A percentile compares a stretch with the other conserved stretches of the same genome.
phyloP scores from a whole-genome alignment of 768 basidiomycete species.

The Lactifluus hygrophoroides region DNA sequence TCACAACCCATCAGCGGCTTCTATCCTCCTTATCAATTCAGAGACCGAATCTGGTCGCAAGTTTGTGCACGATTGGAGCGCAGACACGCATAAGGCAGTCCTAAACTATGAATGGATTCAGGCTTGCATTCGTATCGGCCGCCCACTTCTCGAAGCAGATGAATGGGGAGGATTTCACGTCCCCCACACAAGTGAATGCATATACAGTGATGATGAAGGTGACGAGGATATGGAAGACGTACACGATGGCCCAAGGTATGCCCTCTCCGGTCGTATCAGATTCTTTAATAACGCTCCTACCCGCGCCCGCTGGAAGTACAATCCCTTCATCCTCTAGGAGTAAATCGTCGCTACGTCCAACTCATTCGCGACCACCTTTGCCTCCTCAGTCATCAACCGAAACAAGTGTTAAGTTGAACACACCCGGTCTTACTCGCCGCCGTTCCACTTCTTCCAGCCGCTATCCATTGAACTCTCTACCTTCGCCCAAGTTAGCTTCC shows the following conservation, averaged over 20 bases:
- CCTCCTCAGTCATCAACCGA: not conserved
- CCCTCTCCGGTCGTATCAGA: not conserved
- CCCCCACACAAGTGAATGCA: slow-evolving; percentile 20
- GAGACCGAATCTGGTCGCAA: slow-evolving; percentile 42
- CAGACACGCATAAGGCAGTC: slow-evolving; percentile 40
- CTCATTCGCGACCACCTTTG: not conserved
- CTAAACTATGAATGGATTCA: slow-evolving; percentile 47
- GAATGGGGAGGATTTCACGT: slow-evolving; percentile 39
- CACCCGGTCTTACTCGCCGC: not conserved
- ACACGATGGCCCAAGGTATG: not conserved
- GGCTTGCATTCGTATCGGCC: slow-evolving; percentile 36
- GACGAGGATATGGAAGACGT: slow-evolving; percentile 4
- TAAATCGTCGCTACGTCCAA: not conserved
- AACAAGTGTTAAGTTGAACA: not conserved
- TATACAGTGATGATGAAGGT: slow-evolving; percentile 3
- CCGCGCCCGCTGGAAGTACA: not conserved
- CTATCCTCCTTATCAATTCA: slow-evolving; percentile 53
- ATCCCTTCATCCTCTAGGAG: not conserved
- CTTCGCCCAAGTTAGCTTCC: not conserved
- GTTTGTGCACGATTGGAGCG: slow-evolving; percentile 52
- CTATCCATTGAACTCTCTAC: not conserved
- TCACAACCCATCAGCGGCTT: slow-evolving; percentile 42
- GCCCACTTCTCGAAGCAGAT: slow-evolving; percentile 39
- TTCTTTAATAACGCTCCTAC: too few species aligned
- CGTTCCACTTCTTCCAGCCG: not conserved